Conservation (phyloP, 441 rosid genomes). For the Bruguiera hainesii region DNA sequence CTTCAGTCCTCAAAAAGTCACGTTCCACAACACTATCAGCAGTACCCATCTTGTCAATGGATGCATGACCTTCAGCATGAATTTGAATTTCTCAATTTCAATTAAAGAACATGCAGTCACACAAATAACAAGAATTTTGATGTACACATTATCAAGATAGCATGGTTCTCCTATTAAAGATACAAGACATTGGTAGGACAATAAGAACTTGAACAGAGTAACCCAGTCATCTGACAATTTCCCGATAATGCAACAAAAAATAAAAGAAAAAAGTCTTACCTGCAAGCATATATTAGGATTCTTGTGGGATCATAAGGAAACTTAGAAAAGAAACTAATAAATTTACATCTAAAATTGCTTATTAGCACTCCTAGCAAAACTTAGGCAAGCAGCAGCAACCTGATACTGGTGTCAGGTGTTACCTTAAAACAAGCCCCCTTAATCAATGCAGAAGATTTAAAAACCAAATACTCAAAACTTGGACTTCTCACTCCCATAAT, state of each 20-base stretch:
- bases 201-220: not conserved
- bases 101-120: not conserved
- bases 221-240: not conserved
- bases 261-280: not conserved
- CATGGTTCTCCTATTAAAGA: too few species aligned
- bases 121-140: not conserved
- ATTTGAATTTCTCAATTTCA: conserved; percentile 5
- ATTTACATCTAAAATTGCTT: not conserved
- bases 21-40: conserved; percentile 58
- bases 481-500: too few species aligned
- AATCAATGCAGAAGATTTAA: not conserved
- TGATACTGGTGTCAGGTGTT: too few species aligned
- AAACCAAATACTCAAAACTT: not conserved
- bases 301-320: not conserved
- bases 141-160: not conserved
- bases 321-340: not conserved
- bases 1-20: conserved; percentile 82
- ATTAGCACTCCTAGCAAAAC: not conserved
- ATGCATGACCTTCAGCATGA: conserved; percentile 40
- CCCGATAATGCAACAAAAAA: not conserved
- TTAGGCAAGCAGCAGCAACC: not conserved
- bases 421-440: too few species aligned
- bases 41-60: conserved; percentile 25
- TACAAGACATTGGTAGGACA: too few species aligned
- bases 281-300: not conserved